Conservation (phyloP, 176 grass and related monocot genomes). For the Zizania latifolia region DNA sequence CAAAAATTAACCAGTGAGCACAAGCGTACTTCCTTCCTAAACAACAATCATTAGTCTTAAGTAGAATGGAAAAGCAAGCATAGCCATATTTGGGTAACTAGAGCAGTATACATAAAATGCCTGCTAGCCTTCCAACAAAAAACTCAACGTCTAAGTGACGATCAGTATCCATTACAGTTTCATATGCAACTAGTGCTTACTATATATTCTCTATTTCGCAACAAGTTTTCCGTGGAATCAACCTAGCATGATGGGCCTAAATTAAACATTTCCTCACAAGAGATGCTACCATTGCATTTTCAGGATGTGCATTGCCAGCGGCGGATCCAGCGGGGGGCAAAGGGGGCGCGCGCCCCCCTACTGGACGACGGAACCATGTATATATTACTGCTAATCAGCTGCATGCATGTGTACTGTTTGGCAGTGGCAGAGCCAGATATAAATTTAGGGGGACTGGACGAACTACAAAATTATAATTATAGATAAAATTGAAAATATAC, state of each 20-base stretch:
- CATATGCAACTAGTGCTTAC: not conserved
- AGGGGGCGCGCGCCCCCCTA: no score
- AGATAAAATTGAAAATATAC: no score
- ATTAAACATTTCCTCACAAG: not conserved
- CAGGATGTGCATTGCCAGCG: not conserved
- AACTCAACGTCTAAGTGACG: not conserved
- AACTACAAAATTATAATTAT: no score
- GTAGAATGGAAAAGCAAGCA: not conserved
- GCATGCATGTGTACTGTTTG: no score
- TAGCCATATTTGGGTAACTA: not conserved
- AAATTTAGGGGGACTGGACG: no score
- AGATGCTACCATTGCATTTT: not conserved
- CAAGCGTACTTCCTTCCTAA: not conserved
- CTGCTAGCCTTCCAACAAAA: not conserved
- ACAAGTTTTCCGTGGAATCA: not conserved
- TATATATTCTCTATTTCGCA: not conserved
- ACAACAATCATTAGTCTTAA: not conserved
- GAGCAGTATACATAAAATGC: not conserved
- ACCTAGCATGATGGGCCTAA: not conserved
- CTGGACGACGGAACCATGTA: no score
- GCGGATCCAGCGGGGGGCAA: no score
- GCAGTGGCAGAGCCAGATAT: no score
- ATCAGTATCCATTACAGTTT: not conserved
- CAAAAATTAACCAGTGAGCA: not conserved
- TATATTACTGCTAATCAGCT: no score